phyloP scores from a whole-genome alignment of 2,329 filamentous ascomycete genomes.

The Penicillium sp. region DNA sequence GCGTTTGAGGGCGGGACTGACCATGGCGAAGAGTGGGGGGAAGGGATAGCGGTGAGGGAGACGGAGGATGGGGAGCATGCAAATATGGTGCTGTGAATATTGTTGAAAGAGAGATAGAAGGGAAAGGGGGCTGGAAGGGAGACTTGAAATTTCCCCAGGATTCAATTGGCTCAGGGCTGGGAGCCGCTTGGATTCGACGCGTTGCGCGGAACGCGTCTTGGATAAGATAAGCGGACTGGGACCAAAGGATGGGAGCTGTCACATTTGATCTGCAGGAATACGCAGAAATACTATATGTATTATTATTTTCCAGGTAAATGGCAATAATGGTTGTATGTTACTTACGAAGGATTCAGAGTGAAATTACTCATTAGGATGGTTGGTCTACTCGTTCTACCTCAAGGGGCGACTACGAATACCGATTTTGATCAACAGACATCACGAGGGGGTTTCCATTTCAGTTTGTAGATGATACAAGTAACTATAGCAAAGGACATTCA shows the following conservation, averaged over 20 bases:
- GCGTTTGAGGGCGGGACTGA: constrained; percentile 62
- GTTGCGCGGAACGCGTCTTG: constrained; percentile 25
- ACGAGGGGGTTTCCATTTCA: constrained; percentile 20
- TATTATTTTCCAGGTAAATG: too few relatives aligned
- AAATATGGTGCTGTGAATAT: neutral
- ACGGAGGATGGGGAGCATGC: neutral
- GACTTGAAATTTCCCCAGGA: neutral
- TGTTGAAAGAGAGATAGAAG: neutral
- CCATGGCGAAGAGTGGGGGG: constrained; percentile 31
- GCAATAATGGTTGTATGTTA: too few relatives aligned
- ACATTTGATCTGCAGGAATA: neutral
- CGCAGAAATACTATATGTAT: neutral
- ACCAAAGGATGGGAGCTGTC: constrained; percentile 4
- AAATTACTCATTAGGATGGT: too few relatives aligned
- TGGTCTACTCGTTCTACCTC: too few relatives aligned
- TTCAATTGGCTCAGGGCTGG: neutral
- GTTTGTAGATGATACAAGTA: constrained; percentile 28
- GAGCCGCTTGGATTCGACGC: constrained; percentile 23
- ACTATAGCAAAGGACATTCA: constrained; percentile 6
- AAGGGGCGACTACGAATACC: too few relatives aligned
- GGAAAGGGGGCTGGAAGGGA: neutral
- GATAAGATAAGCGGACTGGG: constrained; percentile 17
- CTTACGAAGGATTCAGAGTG: too few relatives aligned
- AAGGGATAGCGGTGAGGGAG: neutral
- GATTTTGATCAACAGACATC: neutral